phyloP scores from a whole-genome alignment of 345 rosid genomes.

The Heritiera fomes region DNA sequence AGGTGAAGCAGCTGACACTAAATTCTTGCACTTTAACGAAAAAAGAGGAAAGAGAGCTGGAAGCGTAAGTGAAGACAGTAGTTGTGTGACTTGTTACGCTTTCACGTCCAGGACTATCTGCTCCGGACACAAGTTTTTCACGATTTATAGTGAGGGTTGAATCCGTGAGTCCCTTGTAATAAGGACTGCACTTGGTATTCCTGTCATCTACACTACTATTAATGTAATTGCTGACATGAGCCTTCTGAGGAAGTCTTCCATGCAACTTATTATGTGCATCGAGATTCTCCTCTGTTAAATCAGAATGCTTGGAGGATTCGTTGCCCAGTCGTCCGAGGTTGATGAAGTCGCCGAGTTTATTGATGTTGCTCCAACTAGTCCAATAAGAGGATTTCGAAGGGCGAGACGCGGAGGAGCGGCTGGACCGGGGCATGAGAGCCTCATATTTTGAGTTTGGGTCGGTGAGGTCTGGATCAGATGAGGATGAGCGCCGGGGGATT shows the following conservation, averaged over 20 bases:
- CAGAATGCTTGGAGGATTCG: conserved; percentile 33
- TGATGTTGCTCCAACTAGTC: conserved; percentile 37
- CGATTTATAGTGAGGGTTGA: conserved; percentile 37
- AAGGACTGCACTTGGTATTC: conserved; percentile 52
- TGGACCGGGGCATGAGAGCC: background rate
- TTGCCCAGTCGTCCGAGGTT: conserved; percentile 17
- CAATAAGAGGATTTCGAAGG: conserved; percentile 28
- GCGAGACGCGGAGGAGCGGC: conserved; percentile 21
- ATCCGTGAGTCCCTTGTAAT: conserved; percentile 54
- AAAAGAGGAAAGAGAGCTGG: conserved; percentile 36
- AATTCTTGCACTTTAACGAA: conserved; percentile 38
- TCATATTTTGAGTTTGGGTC: background rate
- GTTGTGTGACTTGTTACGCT: conserved; percentile 31
- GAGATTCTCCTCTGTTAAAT: conserved; percentile 47
- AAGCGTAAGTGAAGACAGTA: background rate
- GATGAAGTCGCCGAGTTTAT: conserved; percentile 25
- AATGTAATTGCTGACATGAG: background rate
- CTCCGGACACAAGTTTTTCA: conserved; percentile 10
- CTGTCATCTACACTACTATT: background rate
- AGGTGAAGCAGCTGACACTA: conserved; percentile 37
- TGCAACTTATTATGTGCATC: conserved; percentile 47
- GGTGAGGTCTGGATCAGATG: background rate
- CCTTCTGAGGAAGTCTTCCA: background rate
- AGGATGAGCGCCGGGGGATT: conserved; percentile 1
- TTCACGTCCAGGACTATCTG: conserved; percentile 37